phyloP scores from a whole-genome alignment of 169 alveolate species.

The Plasmodium reichenowi region DNA sequence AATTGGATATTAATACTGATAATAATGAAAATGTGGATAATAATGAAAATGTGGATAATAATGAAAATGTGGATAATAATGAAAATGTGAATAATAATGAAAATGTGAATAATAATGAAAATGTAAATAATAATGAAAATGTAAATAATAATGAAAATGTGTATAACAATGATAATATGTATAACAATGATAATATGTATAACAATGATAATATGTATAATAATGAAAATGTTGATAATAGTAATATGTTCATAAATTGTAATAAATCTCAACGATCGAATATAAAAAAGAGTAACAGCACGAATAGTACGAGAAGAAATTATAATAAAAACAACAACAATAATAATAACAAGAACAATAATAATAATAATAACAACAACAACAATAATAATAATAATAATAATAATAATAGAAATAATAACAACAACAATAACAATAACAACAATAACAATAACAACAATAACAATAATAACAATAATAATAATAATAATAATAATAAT shows the following conservation, averaged over 20 bases:
- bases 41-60: neutral
- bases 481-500: conserved; percentile 2
- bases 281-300: neutral
- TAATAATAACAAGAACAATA: neutral
- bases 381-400: neutral
- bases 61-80: neutral
- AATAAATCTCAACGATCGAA: neutral
- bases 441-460: neutral
- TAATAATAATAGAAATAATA: neutral
- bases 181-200: neutral
- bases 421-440: neutral
- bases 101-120: neutral
- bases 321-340: neutral
- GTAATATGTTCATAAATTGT: neutral
- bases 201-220: neutral
- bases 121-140: neutral
- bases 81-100: neutral
- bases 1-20: neutral
- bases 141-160: neutral
- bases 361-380: conserved; percentile 1
- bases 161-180: neutral
- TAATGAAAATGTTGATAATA: neutral
- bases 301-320: neutral
- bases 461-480: conserved; percentile 1
- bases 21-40: neutral